Conservation (phyloP, 371 early-diverging fungal species). For the Syncephalastrum contaminatum region DNA sequence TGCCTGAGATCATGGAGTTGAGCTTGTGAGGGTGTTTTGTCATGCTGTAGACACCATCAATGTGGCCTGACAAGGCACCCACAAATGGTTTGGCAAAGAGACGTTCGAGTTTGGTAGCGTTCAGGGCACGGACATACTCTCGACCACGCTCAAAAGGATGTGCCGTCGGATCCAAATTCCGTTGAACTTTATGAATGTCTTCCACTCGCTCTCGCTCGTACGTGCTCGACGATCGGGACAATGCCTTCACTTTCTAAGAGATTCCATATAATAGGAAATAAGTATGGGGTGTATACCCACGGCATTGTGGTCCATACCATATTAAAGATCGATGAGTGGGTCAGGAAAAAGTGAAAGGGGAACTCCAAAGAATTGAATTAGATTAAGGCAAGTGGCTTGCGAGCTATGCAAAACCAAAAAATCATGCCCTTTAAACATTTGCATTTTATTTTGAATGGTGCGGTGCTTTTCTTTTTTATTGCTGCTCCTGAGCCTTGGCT, state of each 20-base stretch:
- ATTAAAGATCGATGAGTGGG: too few relatives aligned
- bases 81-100: slow-evolving; percentile 99
- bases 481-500: too few relatives aligned
- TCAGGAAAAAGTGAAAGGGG: too few relatives aligned
- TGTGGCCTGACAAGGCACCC: slow-evolving; percentile 85
- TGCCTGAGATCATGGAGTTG: slow-evolving; percentile 82
- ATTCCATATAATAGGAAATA: neutral
- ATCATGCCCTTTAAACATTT: too few relatives aligned
- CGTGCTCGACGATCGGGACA: slow-evolving; percentile 82
- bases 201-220: slow-evolving; percentile 81
- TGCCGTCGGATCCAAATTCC: slow-evolving; percentile 87
- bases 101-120: slow-evolving; percentile 94
- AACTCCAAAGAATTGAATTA: too few relatives aligned
- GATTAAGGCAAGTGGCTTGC: too few relatives aligned
- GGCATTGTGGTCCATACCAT: too few relatives aligned
- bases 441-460: too few relatives aligned
- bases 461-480: too few relatives aligned
- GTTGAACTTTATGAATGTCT: slow-evolving; percentile 88
- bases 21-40: slow-evolving; percentile 87
- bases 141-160: slow-evolving; percentile 97
- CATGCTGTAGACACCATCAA: slow-evolving; percentile 97
- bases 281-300: neutral
- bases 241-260: slow-evolving; percentile 83
- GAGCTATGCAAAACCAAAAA: too few relatives aligned
- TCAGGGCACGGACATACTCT: slow-evolving; percentile 98